Evolutionary conservation across 257 asterid genomes (phyloP).

Genomic region (Prunella vulgaris): DNA sequence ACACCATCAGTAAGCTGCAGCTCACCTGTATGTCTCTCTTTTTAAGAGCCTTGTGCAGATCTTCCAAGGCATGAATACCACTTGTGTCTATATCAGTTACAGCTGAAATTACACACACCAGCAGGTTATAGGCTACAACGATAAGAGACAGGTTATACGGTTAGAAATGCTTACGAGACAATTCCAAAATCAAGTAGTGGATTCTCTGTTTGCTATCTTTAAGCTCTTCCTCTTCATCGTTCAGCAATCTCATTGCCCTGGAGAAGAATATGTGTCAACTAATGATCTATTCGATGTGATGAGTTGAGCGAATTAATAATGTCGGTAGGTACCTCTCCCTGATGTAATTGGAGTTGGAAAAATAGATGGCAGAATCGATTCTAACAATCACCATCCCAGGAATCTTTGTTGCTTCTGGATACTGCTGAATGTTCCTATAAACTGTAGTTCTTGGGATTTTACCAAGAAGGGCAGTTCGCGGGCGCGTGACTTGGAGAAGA

Average conservation of each 20-base stretch:
- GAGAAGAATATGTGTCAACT: background rate
- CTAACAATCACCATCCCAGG: constrained; percentile 54
- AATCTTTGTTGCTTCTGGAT: constrained; percentile 64
- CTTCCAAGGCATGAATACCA: constrained; percentile 84
- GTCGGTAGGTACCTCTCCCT: constrained; percentile 58
- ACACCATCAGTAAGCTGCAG: background rate
- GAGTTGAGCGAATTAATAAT: background rate
- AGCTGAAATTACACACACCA: constrained; percentile 44
- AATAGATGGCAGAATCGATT: constrained; percentile 73
- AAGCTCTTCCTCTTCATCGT: constrained; percentile 55
- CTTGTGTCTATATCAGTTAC: constrained; percentile 88
- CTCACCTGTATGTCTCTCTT: constrained; percentile 58
- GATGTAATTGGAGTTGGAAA: constrained; percentile 66
- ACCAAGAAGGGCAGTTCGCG: constrained; percentile 59
- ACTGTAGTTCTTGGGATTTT: constrained; percentile 57
- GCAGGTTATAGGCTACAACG: background rate
- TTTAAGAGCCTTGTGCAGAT: constrained; percentile 46
- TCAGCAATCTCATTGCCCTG: constrained; percentile 57
- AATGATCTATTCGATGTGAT: no score
- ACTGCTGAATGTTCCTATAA: constrained; percentile 65
- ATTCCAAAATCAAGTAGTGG: constrained; percentile 54
- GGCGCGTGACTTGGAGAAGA: constrained; percentile 78
- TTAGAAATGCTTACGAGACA: constrained; percentile 45
- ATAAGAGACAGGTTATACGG: no score
- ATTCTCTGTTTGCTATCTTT: constrained; percentile 30